Percentiles rank a stretch among this genome's conserved stretches.
Evolutionary conservation across 176 grass and related monocot genomes (phyloP).

Genomic region (Eleusine indica): DNA sequence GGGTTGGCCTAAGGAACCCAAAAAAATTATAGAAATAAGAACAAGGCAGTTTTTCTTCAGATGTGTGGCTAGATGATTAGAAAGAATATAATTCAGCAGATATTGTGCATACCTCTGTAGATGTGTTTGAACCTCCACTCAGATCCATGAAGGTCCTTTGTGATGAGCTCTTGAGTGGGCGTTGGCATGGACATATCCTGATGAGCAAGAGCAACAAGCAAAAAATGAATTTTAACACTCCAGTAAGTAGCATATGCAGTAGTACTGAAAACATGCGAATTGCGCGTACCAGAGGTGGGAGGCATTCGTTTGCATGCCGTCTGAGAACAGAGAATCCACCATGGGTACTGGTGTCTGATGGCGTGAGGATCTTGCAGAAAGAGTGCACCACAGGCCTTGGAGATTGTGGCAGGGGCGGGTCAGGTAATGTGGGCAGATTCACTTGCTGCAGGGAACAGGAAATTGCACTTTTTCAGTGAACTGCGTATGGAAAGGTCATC

Average conservation of each 20-base stretch:
- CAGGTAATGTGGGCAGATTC: conserved; percentile 48
- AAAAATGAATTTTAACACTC: neutral
- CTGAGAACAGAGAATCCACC: conserved; percentile 94
- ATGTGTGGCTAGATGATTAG: conserved; percentile 12
- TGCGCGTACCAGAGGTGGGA: conserved; percentile 71
- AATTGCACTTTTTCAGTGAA: conserved; percentile 11
- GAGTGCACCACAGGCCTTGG: conserved; percentile 78
- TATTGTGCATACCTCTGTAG: conserved; percentile 70
- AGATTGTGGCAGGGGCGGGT: conserved; percentile 49
- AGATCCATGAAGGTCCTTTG: conserved; percentile 82
- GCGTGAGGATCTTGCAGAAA: conserved; percentile 99
- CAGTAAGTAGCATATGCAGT: neutral
- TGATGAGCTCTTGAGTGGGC: conserved; percentile 78
- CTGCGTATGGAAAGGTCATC: neutral
- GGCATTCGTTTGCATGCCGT: conserved; percentile 91
- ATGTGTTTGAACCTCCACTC: conserved; percentile 99
- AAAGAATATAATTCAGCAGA: conserved; percentile 17
- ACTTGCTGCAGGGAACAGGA: conserved; percentile 49
- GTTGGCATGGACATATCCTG: conserved; percentile 92
- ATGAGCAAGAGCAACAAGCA: conserved; percentile 21
- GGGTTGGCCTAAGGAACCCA: conserved; percentile 73
- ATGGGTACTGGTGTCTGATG: conserved; percentile 97
- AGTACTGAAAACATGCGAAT: conserved; percentile 6
- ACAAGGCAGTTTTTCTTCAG: neutral
- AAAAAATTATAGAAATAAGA: conserved; percentile 27